A percentile compares a stretch with the other conserved stretches of the same genome.
phyloP scores from a whole-genome alignment of 768 basidiomycete species.

The Boletus rex-veris region DNA sequence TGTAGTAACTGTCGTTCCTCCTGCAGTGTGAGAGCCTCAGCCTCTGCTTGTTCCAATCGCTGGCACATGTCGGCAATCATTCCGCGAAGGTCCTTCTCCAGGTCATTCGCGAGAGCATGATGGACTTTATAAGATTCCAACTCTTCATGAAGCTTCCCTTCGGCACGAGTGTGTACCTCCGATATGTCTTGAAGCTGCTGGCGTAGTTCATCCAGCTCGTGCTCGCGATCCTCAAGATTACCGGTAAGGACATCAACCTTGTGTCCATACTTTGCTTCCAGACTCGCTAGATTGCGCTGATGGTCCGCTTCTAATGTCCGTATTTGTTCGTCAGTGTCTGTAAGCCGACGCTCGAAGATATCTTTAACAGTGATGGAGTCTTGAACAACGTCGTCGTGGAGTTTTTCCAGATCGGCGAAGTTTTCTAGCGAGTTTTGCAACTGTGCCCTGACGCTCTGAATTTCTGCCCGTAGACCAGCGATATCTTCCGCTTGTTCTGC shows the following conservation, averaged over 20 bases:
- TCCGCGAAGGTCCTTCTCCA: slow-evolving; percentile 34
- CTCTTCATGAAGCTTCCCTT: slow-evolving; percentile 26
- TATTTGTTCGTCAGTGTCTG: slow-evolving; percentile 21
- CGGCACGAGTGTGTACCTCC: slow-evolving; percentile 32
- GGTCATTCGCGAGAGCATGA: slow-evolving; percentile 32
- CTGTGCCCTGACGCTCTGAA: slow-evolving; percentile 24
- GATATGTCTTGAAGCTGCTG: slow-evolving; percentile 39
- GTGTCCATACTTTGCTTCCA: slow-evolving; percentile 34
- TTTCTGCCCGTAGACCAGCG: slow-evolving; percentile 19
- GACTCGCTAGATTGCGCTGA: slow-evolving; percentile 14
- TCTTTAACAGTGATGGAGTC: slow-evolving; percentile 25
- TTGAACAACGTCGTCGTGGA: slow-evolving; percentile 22
- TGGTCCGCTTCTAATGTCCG: slow-evolving; percentile 28
- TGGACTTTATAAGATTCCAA: slow-evolving; percentile 25
- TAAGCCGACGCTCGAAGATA: slow-evolving; percentile 32
- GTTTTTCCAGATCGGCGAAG: slow-evolving; percentile 24
- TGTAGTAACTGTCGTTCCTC: slow-evolving; percentile 54
- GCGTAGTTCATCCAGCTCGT: slow-evolving; percentile 32
- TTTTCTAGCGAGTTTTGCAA: slow-evolving; percentile 21
- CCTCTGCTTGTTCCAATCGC: slow-evolving; percentile 41
- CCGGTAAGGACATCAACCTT: slow-evolving; percentile 37
- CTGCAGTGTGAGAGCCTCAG: slow-evolving; percentile 36
- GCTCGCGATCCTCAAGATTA: slow-evolving; percentile 37
- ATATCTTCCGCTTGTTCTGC: slow-evolving; percentile 16
- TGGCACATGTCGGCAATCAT: slow-evolving; percentile 36